A percentile compares a stretch with the other conserved stretches of the same genome.
Evolutionary conservation across 345 rosid species (phyloP).

Genomic region (Clausena lansium): DNA sequence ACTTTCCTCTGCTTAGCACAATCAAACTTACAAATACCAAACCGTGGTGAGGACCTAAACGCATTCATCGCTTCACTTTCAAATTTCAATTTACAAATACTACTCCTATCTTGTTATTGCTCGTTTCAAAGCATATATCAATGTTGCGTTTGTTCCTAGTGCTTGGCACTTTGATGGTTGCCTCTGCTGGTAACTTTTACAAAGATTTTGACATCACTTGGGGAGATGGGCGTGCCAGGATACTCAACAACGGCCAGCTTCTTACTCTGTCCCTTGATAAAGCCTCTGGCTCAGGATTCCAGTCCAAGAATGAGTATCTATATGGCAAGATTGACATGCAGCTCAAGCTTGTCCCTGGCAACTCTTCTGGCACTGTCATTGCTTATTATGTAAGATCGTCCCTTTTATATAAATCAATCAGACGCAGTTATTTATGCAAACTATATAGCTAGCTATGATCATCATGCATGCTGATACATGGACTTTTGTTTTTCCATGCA

Average conservation of each 20-base stretch:
- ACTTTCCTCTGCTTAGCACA: background rate
- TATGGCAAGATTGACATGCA: background rate
- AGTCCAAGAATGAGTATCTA: conserved; percentile 29
- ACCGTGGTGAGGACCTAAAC: background rate
- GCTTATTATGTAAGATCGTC: background rate
- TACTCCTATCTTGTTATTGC: background rate
- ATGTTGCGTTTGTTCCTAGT: background rate
- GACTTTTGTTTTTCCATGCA: conserved; percentile 11
- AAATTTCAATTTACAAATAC: conserved; percentile 23
- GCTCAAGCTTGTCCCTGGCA: background rate
- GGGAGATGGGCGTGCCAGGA: background rate
- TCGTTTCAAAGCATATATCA: background rate
- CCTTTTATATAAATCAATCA: background rate
- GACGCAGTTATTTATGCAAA: too few species aligned
- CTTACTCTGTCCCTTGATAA: background rate
- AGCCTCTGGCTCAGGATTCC: background rate
- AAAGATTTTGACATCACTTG: conserved; percentile 2
- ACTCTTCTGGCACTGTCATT: background rate
- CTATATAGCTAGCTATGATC: too few species aligned
- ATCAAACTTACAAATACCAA: background rate
- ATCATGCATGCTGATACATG: too few species aligned
- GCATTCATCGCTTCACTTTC: background rate
- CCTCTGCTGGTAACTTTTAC: background rate
- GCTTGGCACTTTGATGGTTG: background rate
- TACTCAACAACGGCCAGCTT: background rate